phyloP scores from a whole-genome alignment of 2,329 filamentous ascomycete species.

The Curvularia sp. region DNA sequence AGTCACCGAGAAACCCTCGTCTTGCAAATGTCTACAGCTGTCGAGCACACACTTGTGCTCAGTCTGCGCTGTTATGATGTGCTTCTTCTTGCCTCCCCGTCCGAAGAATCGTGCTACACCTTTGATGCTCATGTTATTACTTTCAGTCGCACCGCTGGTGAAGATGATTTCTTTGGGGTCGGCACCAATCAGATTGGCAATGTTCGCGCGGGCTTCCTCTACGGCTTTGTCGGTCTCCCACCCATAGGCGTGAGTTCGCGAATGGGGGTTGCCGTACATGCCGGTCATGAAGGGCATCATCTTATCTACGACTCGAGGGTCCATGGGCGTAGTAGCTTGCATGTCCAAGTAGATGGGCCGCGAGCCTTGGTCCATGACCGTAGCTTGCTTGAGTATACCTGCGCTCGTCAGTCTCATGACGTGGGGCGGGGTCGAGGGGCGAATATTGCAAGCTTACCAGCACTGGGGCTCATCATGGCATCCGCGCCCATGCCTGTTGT shows the following conservation, averaged over 20 bases:
- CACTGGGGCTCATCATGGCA: constrained; percentile 80
- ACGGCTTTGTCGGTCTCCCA: constrained; percentile 98
- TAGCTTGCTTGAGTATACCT: constrained; percentile 89
- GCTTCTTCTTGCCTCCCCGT: constrained; percentile 92
- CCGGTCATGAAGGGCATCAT: constrained; percentile 96
- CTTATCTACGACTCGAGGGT: constrained; percentile 91
- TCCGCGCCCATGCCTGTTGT: constrained; percentile 65
- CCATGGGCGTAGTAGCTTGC: constrained; percentile 95
- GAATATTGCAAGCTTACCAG: constrained; percentile 56
- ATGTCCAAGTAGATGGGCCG: constrained; percentile 97
- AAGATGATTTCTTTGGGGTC: constrained; percentile 99
- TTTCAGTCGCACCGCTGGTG: constrained; percentile 96
- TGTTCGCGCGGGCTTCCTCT: constrained; percentile 81
- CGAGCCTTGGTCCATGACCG: constrained; percentile 89
- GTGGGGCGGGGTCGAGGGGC: constrained; percentile 11
- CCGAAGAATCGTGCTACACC: constrained; percentile 96
- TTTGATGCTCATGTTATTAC: constrained; percentile 99
- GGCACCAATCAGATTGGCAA: constrained; percentile 87
- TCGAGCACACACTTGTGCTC: constrained; percentile 99
- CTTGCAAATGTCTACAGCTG: constrained; percentile 94
- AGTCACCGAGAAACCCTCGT: constrained; percentile 96
- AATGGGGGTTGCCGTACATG: constrained; percentile 96
- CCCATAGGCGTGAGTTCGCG: constrained; percentile 94
- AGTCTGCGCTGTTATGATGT: constrained; percentile 96
- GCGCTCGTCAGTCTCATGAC: constrained; percentile 24